Evolutionary conservation across 345 rosid genomes (phyloP).

Genomic region (Melaleuca quinquenervia): DNA sequence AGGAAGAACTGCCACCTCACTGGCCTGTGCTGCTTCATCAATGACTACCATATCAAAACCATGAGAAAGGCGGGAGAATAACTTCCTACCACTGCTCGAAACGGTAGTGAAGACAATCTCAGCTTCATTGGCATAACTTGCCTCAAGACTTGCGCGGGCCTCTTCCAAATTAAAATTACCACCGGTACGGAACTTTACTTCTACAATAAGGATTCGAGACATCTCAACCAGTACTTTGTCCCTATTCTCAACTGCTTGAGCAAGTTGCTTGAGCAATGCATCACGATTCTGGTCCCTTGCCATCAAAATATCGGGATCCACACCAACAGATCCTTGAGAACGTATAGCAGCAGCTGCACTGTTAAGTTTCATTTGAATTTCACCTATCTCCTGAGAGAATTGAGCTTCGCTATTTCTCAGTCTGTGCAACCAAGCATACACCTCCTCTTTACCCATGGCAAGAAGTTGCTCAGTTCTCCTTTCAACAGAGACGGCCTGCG

Average conservation of each 20-base stretch:
- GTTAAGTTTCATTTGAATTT: conserved; percentile 66
- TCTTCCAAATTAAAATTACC: conserved; percentile 84
- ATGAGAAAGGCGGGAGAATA: conserved; percentile 94
- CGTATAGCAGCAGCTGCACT: conserved; percentile 67
- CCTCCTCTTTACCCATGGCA: conserved; percentile 75
- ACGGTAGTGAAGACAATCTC: conserved; percentile 99
- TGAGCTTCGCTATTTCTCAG: conserved; percentile 67
- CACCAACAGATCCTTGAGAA: conserved; percentile 95
- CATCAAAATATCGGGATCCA: conserved; percentile 89
- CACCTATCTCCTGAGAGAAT: conserved; percentile 74
- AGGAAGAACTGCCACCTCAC: conserved; percentile 93
- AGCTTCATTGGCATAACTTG: conserved; percentile 98
- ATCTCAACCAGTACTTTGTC: conserved; percentile 96
- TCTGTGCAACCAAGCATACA: conserved; percentile 74
- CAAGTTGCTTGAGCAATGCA: conserved; percentile 73
- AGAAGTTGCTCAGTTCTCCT: conserved; percentile 89
- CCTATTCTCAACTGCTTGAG: conserved; percentile 89
- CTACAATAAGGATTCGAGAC: conserved; percentile 90
- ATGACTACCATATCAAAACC: conserved; percentile 99
- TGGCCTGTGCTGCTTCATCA: conserved; percentile 99
- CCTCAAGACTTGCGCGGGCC: conserved; percentile 95
- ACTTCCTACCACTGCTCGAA: conserved; percentile 95
- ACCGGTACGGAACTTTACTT: conserved; percentile 68
- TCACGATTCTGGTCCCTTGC: conserved; percentile 92
- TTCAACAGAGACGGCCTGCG: conserved; percentile 99